Base-by-base conservation (phyloP, 2,329 filamentous ascomycete species). In the Sporothrix pallida region DNA sequence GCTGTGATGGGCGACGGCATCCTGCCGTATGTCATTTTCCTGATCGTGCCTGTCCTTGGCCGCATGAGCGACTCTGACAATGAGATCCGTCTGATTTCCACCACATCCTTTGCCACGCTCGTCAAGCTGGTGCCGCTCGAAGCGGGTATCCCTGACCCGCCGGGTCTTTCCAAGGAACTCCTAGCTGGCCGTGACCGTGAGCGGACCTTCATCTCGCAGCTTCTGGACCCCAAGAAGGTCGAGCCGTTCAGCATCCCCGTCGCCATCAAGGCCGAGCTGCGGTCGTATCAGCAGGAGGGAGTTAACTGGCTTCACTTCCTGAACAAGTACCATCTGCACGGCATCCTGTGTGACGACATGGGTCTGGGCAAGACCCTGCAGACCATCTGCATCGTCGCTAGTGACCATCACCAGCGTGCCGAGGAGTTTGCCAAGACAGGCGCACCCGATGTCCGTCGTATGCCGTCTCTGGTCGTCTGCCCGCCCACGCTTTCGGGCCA, bases 271-370 rank as follows among this genome's bases (percentile, higher is more conserved):
- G 97, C 96, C 0, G 94, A 97, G 79, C 88, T 99, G 70, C 93
- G 96, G 76, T 97, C 95, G 0, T 99, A 99, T 80, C 97, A 99
- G 81, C 96, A 99, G 82, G 96, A 99, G 72, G 96, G 96, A 81
- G 95, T 99, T 80, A 99, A 99, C 80, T 99, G 96, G 96, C 89
- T 99, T 70, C 91, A 97, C 73, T 99, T 99, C 84, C 90, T 99
- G 77, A 99, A 99, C 81, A 95, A 95, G 74, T 99, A 98, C 81
- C 95, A 99, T 79, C 89, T 99, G 1, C 97, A 99, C 78, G 96
- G 96, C 68, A 98, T 99, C 82, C 93, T 99, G 74, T 99, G 96
- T 80, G 96, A 99, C 79, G 96, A 99, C 81, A 99, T 99, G 96
- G 96, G 96, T 79, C 92, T 99, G 42, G 96, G 96, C 69, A 99